Base-by-base conservation (phyloP, 768 basidiomycete genomes). In the Phanerodontia chrysosporium region DNA sequence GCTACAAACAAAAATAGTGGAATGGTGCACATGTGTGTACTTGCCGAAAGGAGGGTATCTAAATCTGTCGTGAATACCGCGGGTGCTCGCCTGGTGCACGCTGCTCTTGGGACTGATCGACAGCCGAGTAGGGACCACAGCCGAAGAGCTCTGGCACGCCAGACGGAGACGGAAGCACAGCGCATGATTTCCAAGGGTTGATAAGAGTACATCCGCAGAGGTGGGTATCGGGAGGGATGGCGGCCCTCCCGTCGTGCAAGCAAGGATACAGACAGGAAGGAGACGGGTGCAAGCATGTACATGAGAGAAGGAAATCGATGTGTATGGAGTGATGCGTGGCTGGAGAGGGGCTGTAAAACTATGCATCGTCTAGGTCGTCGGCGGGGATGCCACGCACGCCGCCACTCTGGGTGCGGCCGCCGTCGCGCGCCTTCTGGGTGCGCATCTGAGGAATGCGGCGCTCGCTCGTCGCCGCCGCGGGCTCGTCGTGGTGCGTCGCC, bases 371-470 rank as follows among this genome's bases (percentile, higher is more conserved):
- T 35, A 58, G 58, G 48, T 74, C 72, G 39, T 71, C 72, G 73
- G 64, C 81, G 75, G 63, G 81, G 49, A 91, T 78, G 12, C 87
- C 90, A 66, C 83, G 86, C 29, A 92, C 88, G n/a, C 90, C 90
- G 1, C 90, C 90, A 66, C 90, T 92, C 75, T 90, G 88, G 61
- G 90, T 92, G 64, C 90, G 76, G 39, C 90, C 90, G 2, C 90
- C 90, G 70, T 92, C 88, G 58, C 89, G 78, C 49, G 85, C 90
- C 44, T 87, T 81, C 27, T 85, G 81, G 2, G 80, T 85, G 67
- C 89, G 85, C 88, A 91, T 89, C 73, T 87, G 77, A 58, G 73
- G 76, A 62, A 73, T 66, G 32, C 70, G 69, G 66, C 67, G 69
- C n/a, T 64, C 63, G 54, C 55, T 49, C 30, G 25, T 49, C 45